Base-by-base conservation (phyloP, 257 asterid genomes). In the Solanum etuberosum region DNA sequence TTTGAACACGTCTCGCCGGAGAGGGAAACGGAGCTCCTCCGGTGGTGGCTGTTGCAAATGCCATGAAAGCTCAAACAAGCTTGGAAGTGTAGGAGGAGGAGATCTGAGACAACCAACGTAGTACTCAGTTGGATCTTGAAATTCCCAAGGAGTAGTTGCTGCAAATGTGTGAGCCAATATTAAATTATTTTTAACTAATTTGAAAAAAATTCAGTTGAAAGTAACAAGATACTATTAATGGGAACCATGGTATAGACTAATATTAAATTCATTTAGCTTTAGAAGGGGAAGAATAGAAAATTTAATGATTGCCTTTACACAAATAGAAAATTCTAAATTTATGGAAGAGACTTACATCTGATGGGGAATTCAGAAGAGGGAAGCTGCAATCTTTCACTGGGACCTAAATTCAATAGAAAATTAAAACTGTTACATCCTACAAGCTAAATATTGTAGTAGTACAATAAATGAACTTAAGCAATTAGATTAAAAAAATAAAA, bases 1-100 rank as follows among this genome's bases (percentile, higher is more conserved):
- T 86, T 87, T 87, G 89, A 87, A 92, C 6, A 90, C 90, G 43
- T 92, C 94, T 74, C 88, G 90, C 8, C 94, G 78, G 1, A 92
- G 80, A 1, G 94, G 94, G 87, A 92, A 90, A 1, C 94, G 90
- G 21, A 92, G 87, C 9, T 92, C 94, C 74, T 90, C 92, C 0
- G 94, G 93, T 3, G 94, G 94, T 7, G 94, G 93, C 61, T 92
- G 93, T 80, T 90, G 94, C 51, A 92, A 84, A 87, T 90, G 90
- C 91, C 92, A 90, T 3, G 94, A 89, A 21, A 92, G 93, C 48
- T 92, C 94, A 38, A 92, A 89, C 57, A 92, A 86, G 88, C 83
- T 87, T 25, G 94, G 94, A 16, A 92, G 87, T 2, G 90, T 77
- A 27, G 90, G 76, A 0, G 94, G 91, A 9, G 94, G 93, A 83